Evolutionary conservation across 345 rosid genomes (phyloP).

Genomic region (Schrenkiella parvula): DNA sequence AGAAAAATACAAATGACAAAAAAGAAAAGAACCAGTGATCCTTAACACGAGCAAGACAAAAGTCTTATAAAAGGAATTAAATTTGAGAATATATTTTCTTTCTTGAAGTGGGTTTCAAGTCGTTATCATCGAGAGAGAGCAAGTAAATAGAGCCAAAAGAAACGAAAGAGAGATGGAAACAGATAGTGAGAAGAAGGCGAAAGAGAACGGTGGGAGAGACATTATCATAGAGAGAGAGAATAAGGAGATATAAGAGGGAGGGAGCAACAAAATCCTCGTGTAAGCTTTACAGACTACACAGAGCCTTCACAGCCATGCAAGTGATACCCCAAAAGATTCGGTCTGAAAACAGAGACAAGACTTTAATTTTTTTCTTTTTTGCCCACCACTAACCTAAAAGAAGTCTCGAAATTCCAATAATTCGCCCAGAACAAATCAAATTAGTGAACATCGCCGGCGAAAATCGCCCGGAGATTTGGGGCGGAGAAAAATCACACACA

Average conservation of each 20-base stretch:
- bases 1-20: background rate
- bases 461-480: constrained; percentile 10
- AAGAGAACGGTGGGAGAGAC: constrained; percentile 4
- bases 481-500: constrained; percentile 10
- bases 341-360: constrained; percentile 24
- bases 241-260: constrained; percentile 9
- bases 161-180: constrained; percentile 4
- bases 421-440: background rate
- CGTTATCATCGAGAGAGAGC: constrained; percentile 28
- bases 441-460: constrained; percentile 4
- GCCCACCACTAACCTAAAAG: background rate
- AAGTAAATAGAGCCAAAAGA: constrained; percentile 28
- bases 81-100: background rate
- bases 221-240: constrained; percentile 18
- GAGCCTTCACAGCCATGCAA: constrained; percentile 63
- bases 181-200: background rate
- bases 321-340: constrained; percentile 27
- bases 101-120: constrained; percentile 27
- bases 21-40: constrained; percentile 6
- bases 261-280: constrained; percentile 57
- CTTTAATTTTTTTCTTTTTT: background rate
- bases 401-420: constrained; percentile 20
- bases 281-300: constrained; percentile 46
- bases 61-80: background rate
- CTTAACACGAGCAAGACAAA: background rate